Evolutionary conservation across 1,139 yeast genomes (phyloP).

Genomic region (Taphrina confusa): DNA sequence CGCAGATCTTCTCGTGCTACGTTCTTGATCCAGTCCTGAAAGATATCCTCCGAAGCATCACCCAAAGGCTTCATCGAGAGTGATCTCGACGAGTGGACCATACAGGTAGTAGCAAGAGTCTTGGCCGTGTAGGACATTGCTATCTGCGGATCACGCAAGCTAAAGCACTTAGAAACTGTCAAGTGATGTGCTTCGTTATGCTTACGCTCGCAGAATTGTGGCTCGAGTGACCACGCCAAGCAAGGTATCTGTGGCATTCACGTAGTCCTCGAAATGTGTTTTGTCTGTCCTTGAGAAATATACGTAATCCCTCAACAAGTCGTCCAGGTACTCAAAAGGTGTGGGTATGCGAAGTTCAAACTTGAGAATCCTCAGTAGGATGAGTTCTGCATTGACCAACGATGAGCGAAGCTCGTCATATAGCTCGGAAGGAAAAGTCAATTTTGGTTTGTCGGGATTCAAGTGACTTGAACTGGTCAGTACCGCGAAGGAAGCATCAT

Average conservation of each 20-base stretch:
- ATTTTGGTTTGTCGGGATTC: conserved; percentile 31
- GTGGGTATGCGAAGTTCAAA: conserved; percentile 33
- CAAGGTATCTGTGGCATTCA: conserved; percentile 8
- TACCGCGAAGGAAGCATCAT: too few relatives aligned
- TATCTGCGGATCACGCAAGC: neutral
- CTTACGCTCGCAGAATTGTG: conserved; percentile 1
- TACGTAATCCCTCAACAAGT: conserved; percentile 1
- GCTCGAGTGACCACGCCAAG: conserved; percentile 22
- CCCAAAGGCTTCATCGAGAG: neutral
- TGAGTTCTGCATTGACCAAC: conserved; percentile 38
- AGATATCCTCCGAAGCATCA: neutral
- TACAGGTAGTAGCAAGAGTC: conserved; percentile 20
- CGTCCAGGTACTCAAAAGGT: conserved; percentile 32
- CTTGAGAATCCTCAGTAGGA: conserved; percentile 38
- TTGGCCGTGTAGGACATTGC: conserved; percentile 19
- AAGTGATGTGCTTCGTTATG: neutral
- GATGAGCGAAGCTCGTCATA: conserved; percentile 40
- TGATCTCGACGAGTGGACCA: conserved; percentile 9
- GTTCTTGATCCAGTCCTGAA: neutral
- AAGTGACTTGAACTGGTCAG: conserved; percentile 30
- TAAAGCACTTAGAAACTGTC: neutral
- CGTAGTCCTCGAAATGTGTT: conserved; percentile 10
- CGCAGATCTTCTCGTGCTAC: conserved; percentile 14
- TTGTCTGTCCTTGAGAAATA: neutral
- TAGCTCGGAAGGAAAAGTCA: conserved; percentile 38